Conservation (phyloP, 2,329 filamentous ascomycete species). For the Akanthomyces uredinophilus region DNA sequence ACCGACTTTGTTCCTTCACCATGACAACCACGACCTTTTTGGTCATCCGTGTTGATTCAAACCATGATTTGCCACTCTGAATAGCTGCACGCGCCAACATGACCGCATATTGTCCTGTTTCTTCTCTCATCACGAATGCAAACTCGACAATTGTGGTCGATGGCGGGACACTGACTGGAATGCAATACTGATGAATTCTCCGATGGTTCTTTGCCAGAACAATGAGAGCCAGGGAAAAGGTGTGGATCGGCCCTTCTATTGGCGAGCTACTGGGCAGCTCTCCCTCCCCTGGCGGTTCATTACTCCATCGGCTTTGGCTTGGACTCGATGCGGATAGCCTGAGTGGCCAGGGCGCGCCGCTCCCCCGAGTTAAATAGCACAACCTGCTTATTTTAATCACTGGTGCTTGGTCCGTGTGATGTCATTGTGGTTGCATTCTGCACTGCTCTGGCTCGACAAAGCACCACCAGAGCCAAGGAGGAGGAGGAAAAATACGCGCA, state of each 20-base stretch:
- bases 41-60: not conserved
- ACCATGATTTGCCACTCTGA: not conserved
- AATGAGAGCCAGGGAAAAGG: not conserved
- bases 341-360: not conserved
- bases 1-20: not conserved
- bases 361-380: not conserved
- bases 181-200: not conserved
- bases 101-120: not conserved
- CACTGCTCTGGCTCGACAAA: not conserved
- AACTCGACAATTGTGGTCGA: not conserved
- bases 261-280: not conserved
- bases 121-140: not conserved
- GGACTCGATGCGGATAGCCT: not conserved
- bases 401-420: conserved; percentile 2
- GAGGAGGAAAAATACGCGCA: not conserved
- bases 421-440: conserved; percentile 8
- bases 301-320: not conserved
- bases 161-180: not conserved
- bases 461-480: not conserved
- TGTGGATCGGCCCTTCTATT: conserved; percentile 3
- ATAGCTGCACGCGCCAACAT: no score
- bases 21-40: not conserved
- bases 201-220: not conserved
- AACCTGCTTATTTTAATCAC: not conserved
- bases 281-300: not conserved